These are phyloP conservation scores for Trichoderma aggressivum DNA, from an alignment of 2,329 filamentous ascomycete species.

Conservation along the genomic window DNA sequence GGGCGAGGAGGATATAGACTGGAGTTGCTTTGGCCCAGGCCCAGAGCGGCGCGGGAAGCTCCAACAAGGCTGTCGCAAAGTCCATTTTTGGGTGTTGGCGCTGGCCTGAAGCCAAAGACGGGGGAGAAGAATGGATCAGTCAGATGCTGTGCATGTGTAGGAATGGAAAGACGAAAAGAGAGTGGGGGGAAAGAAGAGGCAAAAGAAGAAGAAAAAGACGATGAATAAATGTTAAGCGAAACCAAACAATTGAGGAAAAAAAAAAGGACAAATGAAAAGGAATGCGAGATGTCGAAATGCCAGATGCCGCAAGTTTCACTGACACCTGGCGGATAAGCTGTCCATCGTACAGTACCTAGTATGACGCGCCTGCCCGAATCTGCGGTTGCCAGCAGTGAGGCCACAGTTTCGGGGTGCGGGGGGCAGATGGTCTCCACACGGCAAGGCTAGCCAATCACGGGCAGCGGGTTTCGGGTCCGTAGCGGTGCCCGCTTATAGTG, in stretches of 20 bases:
- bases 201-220: neutral
- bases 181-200: neutral
- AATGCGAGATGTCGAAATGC: conserved; percentile 1
- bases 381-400: conserved; percentile 9
- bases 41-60: conserved; percentile 36
- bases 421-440: neutral
- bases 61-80: conserved; percentile 24
- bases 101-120: neutral
- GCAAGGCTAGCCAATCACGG: conserved; percentile 14
- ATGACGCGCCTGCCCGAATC: neutral
- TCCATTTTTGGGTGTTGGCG: conserved; percentile 21
- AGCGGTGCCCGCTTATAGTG: too few relatives aligned
- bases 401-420: conserved; percentile 5
- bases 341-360: too few relatives aligned
- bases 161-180: neutral
- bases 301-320: conserved; percentile 1
- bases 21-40: conserved; percentile 39
- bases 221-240: neutral
- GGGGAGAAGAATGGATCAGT: neutral
- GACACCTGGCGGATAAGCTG: conserved; percentile 11
- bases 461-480: neutral
- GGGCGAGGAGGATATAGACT: conserved; percentile 36
- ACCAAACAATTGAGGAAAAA: neutral
- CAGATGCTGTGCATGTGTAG: neutral
- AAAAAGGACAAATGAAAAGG: neutral